Evolutionary conservation across 1,284 basidiomycete species (phyloP).

Genomic region (Sphaerobolus stellatus): DNA sequence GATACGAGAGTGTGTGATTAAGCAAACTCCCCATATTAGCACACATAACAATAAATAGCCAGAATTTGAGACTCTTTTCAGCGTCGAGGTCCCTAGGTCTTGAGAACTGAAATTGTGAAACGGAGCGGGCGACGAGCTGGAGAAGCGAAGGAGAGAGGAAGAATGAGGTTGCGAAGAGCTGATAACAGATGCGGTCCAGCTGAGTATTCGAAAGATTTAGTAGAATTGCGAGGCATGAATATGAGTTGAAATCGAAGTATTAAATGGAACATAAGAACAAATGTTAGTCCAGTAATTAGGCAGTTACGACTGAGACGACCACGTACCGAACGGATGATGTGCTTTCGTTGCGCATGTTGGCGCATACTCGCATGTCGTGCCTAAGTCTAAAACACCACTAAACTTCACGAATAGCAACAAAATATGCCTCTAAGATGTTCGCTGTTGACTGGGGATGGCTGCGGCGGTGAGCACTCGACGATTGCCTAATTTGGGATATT

Average conservation of each 20-base stretch:
- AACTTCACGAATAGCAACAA: no score
- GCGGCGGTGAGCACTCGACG: no score
- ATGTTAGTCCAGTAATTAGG: background rate
- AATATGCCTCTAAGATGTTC: no score
- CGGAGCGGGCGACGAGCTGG: slow-evolving; percentile 52
- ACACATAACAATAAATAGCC: slow-evolving; percentile 55
- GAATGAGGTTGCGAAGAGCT: slow-evolving; percentile 71
- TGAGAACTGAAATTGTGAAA: slow-evolving; percentile 62
- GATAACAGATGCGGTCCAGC: slow-evolving; percentile 69
- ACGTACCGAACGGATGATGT: slow-evolving; percentile 71
- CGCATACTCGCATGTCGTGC: slow-evolving; percentile 42
- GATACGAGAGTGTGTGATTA: slow-evolving; percentile 47
- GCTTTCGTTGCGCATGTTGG: slow-evolving; percentile 71
- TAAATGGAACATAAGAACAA: background rate
- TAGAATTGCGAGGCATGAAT: slow-evolving; percentile 2
- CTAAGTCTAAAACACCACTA: no score
- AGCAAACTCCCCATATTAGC: slow-evolving; percentile 61
- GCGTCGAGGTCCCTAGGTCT: slow-evolving; percentile 63
- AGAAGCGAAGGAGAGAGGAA: slow-evolving; percentile 67
- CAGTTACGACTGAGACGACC: background rate
- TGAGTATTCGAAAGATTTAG: no score
- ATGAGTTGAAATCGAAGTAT: background rate
- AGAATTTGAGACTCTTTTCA: slow-evolving; percentile 60
- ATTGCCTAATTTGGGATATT: no score
- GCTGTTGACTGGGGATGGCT: no score